Percentiles rank a stretch among this genome's conserved stretches.
Evolutionary conservation across 768 basidiomycete genomes (phyloP).

Genomic region (Paxillus ammoniavirescens): DNA sequence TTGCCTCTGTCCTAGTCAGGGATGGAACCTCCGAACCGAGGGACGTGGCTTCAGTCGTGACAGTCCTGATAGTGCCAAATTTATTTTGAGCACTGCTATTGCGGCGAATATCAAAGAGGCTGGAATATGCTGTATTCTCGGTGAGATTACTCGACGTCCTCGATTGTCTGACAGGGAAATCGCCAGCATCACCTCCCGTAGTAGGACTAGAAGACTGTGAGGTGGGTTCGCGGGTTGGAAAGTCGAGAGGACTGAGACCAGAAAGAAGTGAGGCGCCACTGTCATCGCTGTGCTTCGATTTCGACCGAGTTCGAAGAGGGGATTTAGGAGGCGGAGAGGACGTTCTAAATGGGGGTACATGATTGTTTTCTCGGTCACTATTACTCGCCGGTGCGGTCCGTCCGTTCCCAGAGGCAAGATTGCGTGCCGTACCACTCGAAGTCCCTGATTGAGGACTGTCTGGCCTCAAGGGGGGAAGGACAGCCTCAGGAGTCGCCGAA

Average conservation of each 20-base stretch:
- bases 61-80: constrained; percentile 79
- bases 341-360: constrained; percentile 36
- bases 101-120: constrained; percentile 54
- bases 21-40: constrained; percentile 58
- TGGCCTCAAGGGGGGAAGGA: constrained; percentile 51
- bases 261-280: constrained; percentile 8
- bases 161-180: constrained; percentile 53
- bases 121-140: constrained; percentile 56
- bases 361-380: constrained; percentile 34
- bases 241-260: constrained; percentile 25
- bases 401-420: constrained; percentile 16
- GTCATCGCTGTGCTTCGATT: constrained; percentile 14
- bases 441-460: constrained; percentile 53
- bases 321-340: constrained; percentile 45
- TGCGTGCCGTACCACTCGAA: constrained; percentile 32
- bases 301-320: constrained; percentile 45
- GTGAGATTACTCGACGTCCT: constrained; percentile 61
- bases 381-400: constrained; percentile 7
- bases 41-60: constrained; percentile 79
- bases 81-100: constrained; percentile 49
- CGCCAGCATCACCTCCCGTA: constrained; percentile 31
- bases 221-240: constrained; percentile 37
- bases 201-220: constrained; percentile 35
- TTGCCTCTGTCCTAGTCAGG: constrained; percentile 64
- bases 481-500: constrained; percentile 49